Conservation (phyloP, 331 rosid species). For the Quercus phellos region DNA sequence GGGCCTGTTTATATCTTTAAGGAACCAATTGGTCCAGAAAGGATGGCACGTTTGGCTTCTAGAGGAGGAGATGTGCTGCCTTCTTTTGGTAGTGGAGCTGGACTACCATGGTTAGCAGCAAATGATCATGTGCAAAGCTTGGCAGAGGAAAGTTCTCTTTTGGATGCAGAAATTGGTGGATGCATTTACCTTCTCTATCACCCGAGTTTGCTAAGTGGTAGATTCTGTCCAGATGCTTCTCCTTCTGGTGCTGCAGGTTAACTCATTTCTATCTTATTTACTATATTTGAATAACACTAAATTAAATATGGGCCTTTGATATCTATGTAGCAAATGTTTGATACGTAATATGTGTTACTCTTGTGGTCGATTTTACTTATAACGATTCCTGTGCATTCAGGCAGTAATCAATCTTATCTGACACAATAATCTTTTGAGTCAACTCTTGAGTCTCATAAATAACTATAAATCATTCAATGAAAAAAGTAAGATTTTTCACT, state of each 20-base stretch:
- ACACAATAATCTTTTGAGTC: neutral
- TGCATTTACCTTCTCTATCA: slow-evolving; percentile 89
- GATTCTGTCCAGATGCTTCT: slow-evolving; percentile 98
- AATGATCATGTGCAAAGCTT: slow-evolving; percentile 53
- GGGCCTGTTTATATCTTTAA: slow-evolving; percentile 94
- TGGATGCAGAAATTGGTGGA: slow-evolving; percentile 94
- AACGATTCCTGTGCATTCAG: neutral
- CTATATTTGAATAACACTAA: neutral
- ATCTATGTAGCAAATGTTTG: neutral
- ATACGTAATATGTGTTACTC: neutral
- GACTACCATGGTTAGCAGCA: slow-evolving; percentile 85
- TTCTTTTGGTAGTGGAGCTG: slow-evolving; percentile 92
- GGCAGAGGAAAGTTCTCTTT: slow-evolving; percentile 75
- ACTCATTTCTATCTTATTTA: slow-evolving; percentile 25
- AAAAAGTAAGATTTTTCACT: too few relatives aligned
- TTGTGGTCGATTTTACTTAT: neutral
- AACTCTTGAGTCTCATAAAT: neutral
- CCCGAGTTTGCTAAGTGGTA: slow-evolving; percentile 85
- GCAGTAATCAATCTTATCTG: neutral
- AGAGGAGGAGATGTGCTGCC: slow-evolving; percentile 92
- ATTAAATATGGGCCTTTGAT: neutral
- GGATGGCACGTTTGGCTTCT: slow-evolving; percentile 81
- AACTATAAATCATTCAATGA: too few relatives aligned
- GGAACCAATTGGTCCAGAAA: slow-evolving; percentile 89
- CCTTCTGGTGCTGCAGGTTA: slow-evolving; percentile 92